Evolutionary conservation across 257 asterid species (phyloP), one percentile per base, ranked within the genome.

Genomic region (Salvia miltiorrhiza): DNA sequence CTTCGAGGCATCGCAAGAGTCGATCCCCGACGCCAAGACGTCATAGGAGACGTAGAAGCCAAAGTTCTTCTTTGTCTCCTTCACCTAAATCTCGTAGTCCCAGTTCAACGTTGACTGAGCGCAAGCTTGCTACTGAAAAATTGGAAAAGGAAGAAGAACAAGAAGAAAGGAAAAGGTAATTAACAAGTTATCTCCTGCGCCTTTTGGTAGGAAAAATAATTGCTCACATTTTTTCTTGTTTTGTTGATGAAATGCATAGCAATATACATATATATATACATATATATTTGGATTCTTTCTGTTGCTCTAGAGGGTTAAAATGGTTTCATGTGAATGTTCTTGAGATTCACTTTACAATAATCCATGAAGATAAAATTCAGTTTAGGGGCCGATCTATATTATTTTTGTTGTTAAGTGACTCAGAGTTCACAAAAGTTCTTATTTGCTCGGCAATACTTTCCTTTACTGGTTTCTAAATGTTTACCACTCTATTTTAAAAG

Each of bases 91-190:
- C 94, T 55, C 88, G 67, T 41, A 84, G 87, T 76, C 88, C 92
- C 7, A 83, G 81, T 73, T 70, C 81, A 58, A 69, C 84, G 0
- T 76, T 89, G 19, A 68, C 78, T 41, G 93, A 85, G 39, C 80
- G 63, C 24, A 87, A 86, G 78, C 72, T n/a, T 79, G 89, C 90
- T 33, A 74, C 52, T 11, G 89, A 80, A 50, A 86, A 83, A 70
- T 47, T 86, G 72, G 85, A 68, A 67, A 86, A 69, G 81, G 96
- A 88, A 60, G 98, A 86, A 79, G 96, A 88, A 63, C 97, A 86
- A 79, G 92, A 88, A 80, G 89, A 82, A 73, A 86, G 43, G 89
- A 82, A 81, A 80, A 80, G 96, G 97, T 92, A 71, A 54, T 23
- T 21, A 40, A 35, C 24, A 26, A 49, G 55, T 8, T 58, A 35